Evolutionary conservation across 108 stramenopile genomes (phyloP).

Genomic region (Nannochloropsis salina): DNA sequence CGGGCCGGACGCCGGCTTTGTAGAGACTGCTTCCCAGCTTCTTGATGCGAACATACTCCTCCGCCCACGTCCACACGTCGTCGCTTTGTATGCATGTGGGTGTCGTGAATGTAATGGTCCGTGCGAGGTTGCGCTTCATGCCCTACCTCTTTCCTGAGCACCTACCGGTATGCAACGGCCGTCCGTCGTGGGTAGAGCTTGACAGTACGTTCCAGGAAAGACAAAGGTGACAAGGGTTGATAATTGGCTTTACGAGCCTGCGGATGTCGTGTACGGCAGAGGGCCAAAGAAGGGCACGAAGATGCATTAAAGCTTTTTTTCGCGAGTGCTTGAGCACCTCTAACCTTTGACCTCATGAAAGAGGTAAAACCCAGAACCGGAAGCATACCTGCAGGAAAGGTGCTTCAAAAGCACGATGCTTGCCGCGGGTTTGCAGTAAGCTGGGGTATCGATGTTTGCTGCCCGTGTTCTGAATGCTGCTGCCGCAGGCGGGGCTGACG

Average conservation of each 20-base stretch:
- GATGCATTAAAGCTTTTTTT: background rate
- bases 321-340: no score
- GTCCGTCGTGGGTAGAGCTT: slow-evolving; percentile 15
- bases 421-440: background rate
- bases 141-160: background rate
- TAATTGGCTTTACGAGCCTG: slow-evolving; percentile 13
- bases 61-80: background rate
- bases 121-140: background rate
- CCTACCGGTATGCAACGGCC: slow-evolving; percentile 11
- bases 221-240: background rate
- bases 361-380: background rate
- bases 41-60: background rate
- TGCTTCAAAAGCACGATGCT: background rate
- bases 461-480: background rate
- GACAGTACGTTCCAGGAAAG: slow-evolving; percentile 1
- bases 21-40: slow-evolving; percentile 8
- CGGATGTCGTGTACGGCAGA: background rate
- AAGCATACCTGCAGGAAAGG: background rate
- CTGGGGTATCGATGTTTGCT: background rate
- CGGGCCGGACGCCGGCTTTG: background rate
- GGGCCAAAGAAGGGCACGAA: background rate
- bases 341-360: background rate
- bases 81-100: background rate
- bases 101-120: background rate
- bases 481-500: background rate